Conservation (phyloP, 257 asterid genomes). For the Verbena officinalis region DNA sequence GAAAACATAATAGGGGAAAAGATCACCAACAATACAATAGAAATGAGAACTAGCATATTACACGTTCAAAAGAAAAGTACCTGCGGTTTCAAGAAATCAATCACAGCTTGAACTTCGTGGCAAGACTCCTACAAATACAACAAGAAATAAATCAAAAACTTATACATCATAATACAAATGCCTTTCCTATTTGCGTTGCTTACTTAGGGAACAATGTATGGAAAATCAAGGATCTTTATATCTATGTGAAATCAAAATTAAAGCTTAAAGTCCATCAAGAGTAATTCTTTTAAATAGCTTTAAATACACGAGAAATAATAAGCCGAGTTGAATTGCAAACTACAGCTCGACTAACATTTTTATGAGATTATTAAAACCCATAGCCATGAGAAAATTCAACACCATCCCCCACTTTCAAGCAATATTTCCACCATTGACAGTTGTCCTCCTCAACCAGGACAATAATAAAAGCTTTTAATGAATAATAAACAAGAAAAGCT, state of each 20-base stretch:
- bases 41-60: conserved; percentile 24
- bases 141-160: not conserved
- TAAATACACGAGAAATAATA: not conserved
- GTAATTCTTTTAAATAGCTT: too few relatives aligned
- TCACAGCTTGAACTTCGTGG: conserved; percentile 79
- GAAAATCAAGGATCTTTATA: not conserved
- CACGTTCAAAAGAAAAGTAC: conserved; percentile 38
- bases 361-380: not conserved
- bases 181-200: not conserved
- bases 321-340: not conserved
- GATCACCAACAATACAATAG: conserved; percentile 8
- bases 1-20: not conserved
- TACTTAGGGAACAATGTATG: not conserved
- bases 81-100: conserved; percentile 82
- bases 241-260: not conserved
- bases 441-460: too few relatives aligned
- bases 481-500: not conserved
- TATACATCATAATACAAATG: not conserved
- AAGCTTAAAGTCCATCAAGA: too few relatives aligned
- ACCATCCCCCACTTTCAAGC: not conserved
- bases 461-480: not conserved
- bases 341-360: not conserved
- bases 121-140: conserved; percentile 75
- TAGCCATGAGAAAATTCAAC: not conserved
- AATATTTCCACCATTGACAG: not conserved